Evolutionary conservation across 495 filamentous ascomycete genomes (phyloP), one percentile per base, ranked within the genome.

Genomic region (Pyronema domesticum): DNA sequence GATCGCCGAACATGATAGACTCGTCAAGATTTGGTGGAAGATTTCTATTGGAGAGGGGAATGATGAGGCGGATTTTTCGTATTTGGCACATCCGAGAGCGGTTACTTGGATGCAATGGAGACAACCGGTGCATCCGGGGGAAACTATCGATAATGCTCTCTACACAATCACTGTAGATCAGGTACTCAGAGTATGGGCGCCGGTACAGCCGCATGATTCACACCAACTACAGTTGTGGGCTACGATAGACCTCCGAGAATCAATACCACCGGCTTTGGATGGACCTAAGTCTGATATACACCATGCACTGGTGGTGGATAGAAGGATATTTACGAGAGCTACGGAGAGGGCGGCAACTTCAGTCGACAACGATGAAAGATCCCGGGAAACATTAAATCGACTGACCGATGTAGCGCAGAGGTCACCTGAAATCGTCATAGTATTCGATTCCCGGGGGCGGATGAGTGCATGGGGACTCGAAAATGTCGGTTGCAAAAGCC

Each of bases 391-490:
- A 10, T 68, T 95, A 40, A 79, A 88, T 60, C 87, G 94, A 68
- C 72, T 96, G 6, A 80, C 88, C 33, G 86, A 93, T 56, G 78
- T 95, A 55, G 86, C 86, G 6, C 89, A 86, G 52, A 79, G 80
- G 23, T 81, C 74, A 48, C 93, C 89, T 0, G 93, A 99, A 60
- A 77, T 96, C 2, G 88, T 86, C 58, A 73, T 95, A 13, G 80
- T 89, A 2, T 72, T 94, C 50, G 89, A 99, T 68, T 81, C 82
- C 15, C 71, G 75, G 37, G 91, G 91, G 4, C 78, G 81, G 59
- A 87, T 96, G 86, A 86, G 85, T 46, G 91, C 89, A 0, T 95
- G 89, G 89, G 93, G 86, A 1, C 65, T 99, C 53, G 89, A 96
- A 66, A 86, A 89, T 63, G 75, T 95, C 19, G 86, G 87, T 14